Evolutionary conservation across 176 grass and related monocot genomes (phyloP).

Genomic region (Bromus sterilis): DNA sequence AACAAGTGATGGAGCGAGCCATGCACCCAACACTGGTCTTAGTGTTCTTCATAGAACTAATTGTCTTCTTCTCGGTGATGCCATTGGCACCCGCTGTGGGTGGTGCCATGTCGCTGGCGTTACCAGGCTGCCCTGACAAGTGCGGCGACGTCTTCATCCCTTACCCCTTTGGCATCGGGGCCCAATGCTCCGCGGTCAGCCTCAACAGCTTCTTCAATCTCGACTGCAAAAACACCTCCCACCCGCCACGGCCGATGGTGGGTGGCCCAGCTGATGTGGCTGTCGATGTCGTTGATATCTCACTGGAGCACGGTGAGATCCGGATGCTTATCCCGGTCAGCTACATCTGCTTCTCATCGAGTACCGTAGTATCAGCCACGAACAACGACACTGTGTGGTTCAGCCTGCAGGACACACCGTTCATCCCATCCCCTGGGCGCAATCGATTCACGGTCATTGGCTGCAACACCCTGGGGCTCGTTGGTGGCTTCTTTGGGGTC

Average conservation of each 20-base stretch:
- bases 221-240: not conserved
- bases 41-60: not conserved
- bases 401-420: not conserved
- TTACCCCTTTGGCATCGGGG: not conserved
- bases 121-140: not conserved
- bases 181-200: not conserved
- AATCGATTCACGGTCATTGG: not conserved
- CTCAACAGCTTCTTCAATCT: not conserved
- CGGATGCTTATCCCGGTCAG: not conserved
- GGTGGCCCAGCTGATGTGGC: accelerated
- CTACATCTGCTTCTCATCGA: not conserved
- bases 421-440: not conserved
- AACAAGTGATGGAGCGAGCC: not conserved
- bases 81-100: not conserved
- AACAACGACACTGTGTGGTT: not conserved
- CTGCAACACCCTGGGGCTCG: not conserved
- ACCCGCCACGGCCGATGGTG: not conserved
- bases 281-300: not conserved
- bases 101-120: not conserved
- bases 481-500: not conserved
- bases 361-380: not conserved
- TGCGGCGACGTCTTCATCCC: not conserved
- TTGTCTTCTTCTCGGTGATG: not conserved
- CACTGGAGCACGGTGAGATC: not conserved
- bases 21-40: not conserved